Base-by-base conservation (phyloP, 345 rosid genomes). In the Fremontodendron californicum region DNA sequence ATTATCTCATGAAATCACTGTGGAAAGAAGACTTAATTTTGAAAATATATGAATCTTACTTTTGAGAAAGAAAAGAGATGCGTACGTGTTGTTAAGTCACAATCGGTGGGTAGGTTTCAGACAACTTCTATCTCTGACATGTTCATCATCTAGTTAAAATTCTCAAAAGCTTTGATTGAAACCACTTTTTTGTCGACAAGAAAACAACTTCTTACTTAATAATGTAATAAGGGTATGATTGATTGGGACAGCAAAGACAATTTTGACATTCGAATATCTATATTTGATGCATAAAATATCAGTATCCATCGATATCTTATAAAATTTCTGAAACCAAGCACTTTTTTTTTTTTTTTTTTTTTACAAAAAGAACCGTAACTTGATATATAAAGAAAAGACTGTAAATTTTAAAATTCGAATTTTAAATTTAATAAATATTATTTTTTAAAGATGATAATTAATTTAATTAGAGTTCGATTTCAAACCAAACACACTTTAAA, bases 131-230 rank as follows among this genome's bases (percentile, higher is more conserved):
- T 1, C 39, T 61, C 65, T 61, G 65, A 61, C 67, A 62, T 33
- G 66, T 60, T 27, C 31, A 23, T 61, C 42, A 12, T 16, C 67
- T 33, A 7, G n/a, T 61, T 62, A 0, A 31, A 31, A 16, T 62
- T 62, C 42, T 62, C 9, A 33, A 62, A 62, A 31, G 67, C 67
- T 62, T 61, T 31, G 67, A 62, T 62, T 62, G 67, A 33, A 33
- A 13, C 66, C 40, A 61, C 39, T 13, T 29, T 29, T 60, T 5
- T 31, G n/a, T 61, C n/a, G 40, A 31, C 40, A 62, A 31, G 67
- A 31, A 62, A 62, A 62, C 42, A 62, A 15, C 67, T 15, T 62
- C n/a, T 13, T 21, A 55, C 61, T 6, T 19, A 25, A 58, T 19
- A 25, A 58, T 4, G 18, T 12, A 12, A 5, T 5, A 27, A 29